A percentile compares a stretch with the other conserved stretches of the same genome.
Evolutionary conservation across 768 basidiomycete species (phyloP).

Genomic region (Tricholoma hemisulphureum): DNA sequence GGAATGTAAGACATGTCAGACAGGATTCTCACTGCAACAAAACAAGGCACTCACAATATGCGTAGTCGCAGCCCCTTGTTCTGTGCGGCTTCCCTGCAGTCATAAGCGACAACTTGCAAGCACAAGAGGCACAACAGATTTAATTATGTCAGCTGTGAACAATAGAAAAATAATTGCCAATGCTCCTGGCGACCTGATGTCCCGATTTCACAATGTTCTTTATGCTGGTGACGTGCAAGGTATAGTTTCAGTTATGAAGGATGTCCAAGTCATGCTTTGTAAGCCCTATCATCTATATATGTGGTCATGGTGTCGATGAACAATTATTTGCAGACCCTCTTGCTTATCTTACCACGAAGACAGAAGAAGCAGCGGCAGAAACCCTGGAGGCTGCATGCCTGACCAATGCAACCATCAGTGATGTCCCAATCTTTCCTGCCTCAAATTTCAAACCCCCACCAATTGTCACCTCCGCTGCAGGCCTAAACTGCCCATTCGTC

Average conservation of each 20-base stretch:
- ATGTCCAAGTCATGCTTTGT: constrained; percentile 95
- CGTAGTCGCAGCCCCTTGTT: too few relatives aligned
- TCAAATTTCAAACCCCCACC: constrained; percentile 78
- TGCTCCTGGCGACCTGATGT: constrained; percentile 95
- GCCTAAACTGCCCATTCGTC: constrained; percentile 83
- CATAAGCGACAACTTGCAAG: too few relatives aligned
- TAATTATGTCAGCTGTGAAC: too few relatives aligned
- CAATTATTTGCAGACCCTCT: constrained; percentile 67
- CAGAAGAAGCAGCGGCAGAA: constrained; percentile 83
- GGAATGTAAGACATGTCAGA: constrained; percentile 9
- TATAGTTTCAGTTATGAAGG: constrained; percentile 82
- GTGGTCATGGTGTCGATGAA: neutral
- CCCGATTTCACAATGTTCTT: constrained; percentile 95
- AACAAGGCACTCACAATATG: too few relatives aligned
- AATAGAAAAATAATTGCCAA: constrained; percentile 97
- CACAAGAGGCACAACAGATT: too few relatives aligned
- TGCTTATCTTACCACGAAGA: constrained; percentile 95
- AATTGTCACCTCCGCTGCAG: constrained; percentile 71
- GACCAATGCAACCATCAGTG: constrained; percentile 83
- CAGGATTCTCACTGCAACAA: too few relatives aligned
- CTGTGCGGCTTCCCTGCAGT: too few relatives aligned
- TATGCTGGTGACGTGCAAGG: constrained; percentile 89
- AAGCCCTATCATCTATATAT: constrained; percentile 32
- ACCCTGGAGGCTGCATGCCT: constrained; percentile 89
- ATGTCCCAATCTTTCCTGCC: constrained; percentile 66